Evolutionary conservation across 129 eudicot species (phyloP).

Genomic region (Scalesia atractyloides): DNA sequence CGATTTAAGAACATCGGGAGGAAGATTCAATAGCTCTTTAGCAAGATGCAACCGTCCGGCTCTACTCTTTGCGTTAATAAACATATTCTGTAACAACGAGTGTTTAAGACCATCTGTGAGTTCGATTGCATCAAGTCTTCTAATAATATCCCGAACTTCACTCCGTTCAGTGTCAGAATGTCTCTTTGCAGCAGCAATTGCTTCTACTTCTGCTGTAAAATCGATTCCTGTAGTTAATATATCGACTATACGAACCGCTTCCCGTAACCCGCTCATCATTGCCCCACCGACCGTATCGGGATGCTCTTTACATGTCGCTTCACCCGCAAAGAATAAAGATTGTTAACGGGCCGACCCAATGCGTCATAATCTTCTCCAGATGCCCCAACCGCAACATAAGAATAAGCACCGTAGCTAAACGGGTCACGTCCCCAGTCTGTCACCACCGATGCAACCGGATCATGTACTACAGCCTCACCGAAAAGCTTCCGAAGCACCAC

Average conservation of each 20-base stretch:
- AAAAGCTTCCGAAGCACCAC: slow-evolving; percentile 85
- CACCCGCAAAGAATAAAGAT: slow-evolving; percentile 97
- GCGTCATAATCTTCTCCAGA: slow-evolving; percentile 96
- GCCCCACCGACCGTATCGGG: slow-evolving; percentile 99
- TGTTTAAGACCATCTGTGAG: slow-evolving; percentile 53
- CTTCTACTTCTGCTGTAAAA: slow-evolving; percentile 84
- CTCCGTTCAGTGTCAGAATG: slow-evolving; percentile 66
- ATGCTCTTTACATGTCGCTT: slow-evolving; percentile 99
- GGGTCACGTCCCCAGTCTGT: slow-evolving; percentile 99
- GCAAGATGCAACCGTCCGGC: slow-evolving; percentile 86
- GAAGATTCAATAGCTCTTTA: slow-evolving; percentile 82
- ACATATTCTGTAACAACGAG: slow-evolving; percentile 72
- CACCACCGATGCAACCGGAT: slow-evolving; percentile 92
- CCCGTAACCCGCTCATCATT: slow-evolving; percentile 97
- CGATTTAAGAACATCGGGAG: slow-evolving; percentile 65
- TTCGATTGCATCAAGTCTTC: slow-evolving; percentile 67
- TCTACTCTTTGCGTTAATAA: slow-evolving; percentile 74
- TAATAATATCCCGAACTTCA: slow-evolving; percentile 81
- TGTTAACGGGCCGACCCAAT: slow-evolving; percentile 80
- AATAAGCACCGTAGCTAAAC: slow-evolving; percentile 94
- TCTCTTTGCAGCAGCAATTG: slow-evolving; percentile 82
- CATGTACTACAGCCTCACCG: slow-evolving; percentile 66
- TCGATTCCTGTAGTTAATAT: slow-evolving; percentile 77
- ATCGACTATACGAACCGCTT: slow-evolving; percentile 90
- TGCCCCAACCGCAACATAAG: slow-evolving; percentile 95